Base-by-base conservation (phyloP, 1,139 yeast species). In the Yamadazyma dendronema region DNA sequence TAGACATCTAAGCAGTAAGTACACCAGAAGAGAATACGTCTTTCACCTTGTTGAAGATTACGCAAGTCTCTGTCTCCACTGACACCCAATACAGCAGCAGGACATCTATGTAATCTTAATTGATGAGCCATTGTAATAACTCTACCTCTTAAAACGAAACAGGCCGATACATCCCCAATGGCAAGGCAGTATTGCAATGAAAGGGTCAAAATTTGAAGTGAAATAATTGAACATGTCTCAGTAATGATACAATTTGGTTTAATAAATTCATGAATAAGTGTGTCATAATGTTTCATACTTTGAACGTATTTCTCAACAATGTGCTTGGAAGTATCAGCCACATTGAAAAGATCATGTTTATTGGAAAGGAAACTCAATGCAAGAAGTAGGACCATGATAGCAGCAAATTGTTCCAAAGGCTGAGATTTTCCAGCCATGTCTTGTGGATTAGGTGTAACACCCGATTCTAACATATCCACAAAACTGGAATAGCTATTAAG, bases 101-200 rank as follows among this genome's bases (percentile, higher is more conserved):
- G 96, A 60, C 95, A 84, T 47, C 95, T 73, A 55, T 88, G 95
- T 36, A 89, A 67, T 49, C 96, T 77, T 38, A 89, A 64, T 49
- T 89, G 94, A 52, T 86, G 95, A 2, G 92, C 84, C 90, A 86
- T 84, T 19, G 89, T 81, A 4, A 84, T 79, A 6, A 84, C 81
- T 49, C 83, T 68, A 31, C 92, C 90, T 43, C 96, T 70, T 31
- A 84, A 67, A 41, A 82, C 84, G 62, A 87, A 88, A 41, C 89
- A 74, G 1, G 88, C 81, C 11, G 80, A 74, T 28, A 81, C 74
- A 56, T 85, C 89, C 12, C 95, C 95, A 7, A 78, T 77, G 27
- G 81, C 83, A 31, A 85, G 62, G 50, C 86, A 82, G 54, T 86
- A 86, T 42, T 84, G 78, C 29, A 84, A 63, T 2, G 92, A 81